Base-by-base conservation (phyloP, 495 filamentous ascomycete genomes). In the Haplographium delicatum region DNA sequence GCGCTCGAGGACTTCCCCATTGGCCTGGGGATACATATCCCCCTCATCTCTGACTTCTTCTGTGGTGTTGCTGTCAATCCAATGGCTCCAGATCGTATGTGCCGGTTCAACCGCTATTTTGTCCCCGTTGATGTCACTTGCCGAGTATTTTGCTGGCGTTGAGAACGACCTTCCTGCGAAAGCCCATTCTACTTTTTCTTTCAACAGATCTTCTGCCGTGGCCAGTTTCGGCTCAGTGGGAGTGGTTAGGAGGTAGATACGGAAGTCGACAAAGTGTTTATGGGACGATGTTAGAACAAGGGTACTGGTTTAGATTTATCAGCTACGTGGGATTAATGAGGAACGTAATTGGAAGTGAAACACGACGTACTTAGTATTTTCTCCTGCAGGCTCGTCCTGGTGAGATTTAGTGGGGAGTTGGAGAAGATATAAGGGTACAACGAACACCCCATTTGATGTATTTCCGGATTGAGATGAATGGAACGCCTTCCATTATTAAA, bases 221-320 rank as follows among this genome's bases (percentile, higher is more conserved):
- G 34, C 19, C 8, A 16, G 43, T n/a, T 15, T 42, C 22, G 43
- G 18, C 4, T 26, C 25, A n/a, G 4, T 27, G 7, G 41, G 16
- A 8, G 28, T 13, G 28, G 37, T 37, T 0, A 49, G 41, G 8
- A 46, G 35, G 41, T 44, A 46, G 19, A 49, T 57, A 25, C 79
- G 69, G 19, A 79, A 56, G 51, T 82, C 79, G 46, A 81, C 72
- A 52, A 73, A 80, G 47, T 68, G 58, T 15, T 62, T 56, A 22
- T 56, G 47, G 15, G 70, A 70, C 9, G 78, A 76, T 5, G 75
- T 79, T 13, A 82, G 53, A 23, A 60, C 53, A 4, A 60, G 42
- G 18, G 57, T 57, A 19, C 57, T 60, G 43, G 15, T 34, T 24
- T 16, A 5, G n/a, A 44, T 11, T 34, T 18, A 28, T 39, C 24